A percentile compares a stretch with the other conserved stretches of the same genome.
phyloP scores from a whole-genome alignment of 2,329 filamentous ascomycete species.

The Venturia aucupariae region DNA sequence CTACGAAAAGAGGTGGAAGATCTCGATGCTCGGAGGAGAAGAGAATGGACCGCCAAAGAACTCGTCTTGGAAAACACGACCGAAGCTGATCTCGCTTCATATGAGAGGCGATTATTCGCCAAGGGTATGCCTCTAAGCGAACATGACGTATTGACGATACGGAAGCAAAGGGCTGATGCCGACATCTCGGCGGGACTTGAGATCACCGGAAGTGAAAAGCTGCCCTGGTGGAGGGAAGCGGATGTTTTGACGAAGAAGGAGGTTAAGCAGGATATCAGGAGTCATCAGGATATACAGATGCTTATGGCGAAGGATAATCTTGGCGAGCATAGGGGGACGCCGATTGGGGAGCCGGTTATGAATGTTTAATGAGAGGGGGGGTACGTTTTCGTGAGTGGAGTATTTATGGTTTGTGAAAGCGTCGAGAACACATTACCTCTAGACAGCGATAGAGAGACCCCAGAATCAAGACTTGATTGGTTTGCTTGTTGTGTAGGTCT shows the following conservation, averaged over 20 bases:
- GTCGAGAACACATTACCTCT: neutral
- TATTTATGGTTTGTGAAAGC: neutral
- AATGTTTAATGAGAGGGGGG: neutral
- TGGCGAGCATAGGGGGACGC: neutral
- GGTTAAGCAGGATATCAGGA: neutral
- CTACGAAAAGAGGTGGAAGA: conserved; percentile 56
- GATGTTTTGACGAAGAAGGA: neutral
- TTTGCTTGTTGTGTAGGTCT: too few relatives aligned
- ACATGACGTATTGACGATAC: neutral
- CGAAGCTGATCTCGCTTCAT: conserved; percentile 34
- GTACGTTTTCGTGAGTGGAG: neutral
- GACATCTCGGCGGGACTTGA: neutral
- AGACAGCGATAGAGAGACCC: neutral
- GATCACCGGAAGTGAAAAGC: neutral
- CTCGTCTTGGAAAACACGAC: conserved; percentile 66
- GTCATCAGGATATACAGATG: neutral
- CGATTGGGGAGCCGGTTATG: conserved; percentile 1
- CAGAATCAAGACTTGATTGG: neutral
- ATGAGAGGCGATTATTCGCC: neutral
- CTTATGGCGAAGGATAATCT: neutral
- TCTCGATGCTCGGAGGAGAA: conserved; percentile 57
- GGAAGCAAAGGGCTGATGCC: neutral
- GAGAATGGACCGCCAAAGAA: conserved; percentile 75
- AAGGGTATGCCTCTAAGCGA: neutral
- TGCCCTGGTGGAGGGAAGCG: conserved; percentile 6